Conservation (phyloP, 73 alveolate species). For the Symbiodinium natans region DNA sequence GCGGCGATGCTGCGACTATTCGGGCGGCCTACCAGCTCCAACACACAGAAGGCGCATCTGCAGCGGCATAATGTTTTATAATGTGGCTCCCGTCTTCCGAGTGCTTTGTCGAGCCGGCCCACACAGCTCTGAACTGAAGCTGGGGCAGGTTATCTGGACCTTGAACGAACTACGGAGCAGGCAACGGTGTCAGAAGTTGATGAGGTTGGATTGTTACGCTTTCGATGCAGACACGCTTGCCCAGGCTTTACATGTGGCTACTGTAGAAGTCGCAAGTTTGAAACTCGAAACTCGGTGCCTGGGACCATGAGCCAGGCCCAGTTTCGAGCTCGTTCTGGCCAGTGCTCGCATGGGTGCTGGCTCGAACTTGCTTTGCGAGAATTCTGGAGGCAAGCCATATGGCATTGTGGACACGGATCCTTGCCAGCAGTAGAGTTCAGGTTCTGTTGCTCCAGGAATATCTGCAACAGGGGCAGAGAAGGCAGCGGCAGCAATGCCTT, state of each 20-base stretch:
- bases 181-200: not conserved
- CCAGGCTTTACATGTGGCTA: not conserved
- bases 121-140: too few relatives aligned
- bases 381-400: conserved; percentile 54
- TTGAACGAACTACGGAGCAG: conserved; percentile 31
- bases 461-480: too few relatives aligned
- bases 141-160: conserved; percentile 56
- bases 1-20: conserved; percentile 58
- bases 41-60: conserved; percentile 62
- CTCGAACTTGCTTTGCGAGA: conserved; percentile 56
- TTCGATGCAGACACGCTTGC: not conserved
- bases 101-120: too few relatives aligned
- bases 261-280: not conserved
- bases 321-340: conserved; percentile 64
- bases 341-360: conserved; percentile 74
- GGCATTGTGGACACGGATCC: conserved; percentile 66
- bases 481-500: too few relatives aligned
- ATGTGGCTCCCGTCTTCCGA: too few relatives aligned
- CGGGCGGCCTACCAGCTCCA: conserved; percentile 91
- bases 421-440: not conserved
- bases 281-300: not conserved
- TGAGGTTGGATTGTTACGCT: not conserved
- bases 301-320: not conserved
- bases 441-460: too few relatives aligned
- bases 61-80: too few relatives aligned